Evolutionary conservation across 805 yeast species (phyloP).

Genomic region (Ogataea salicorniae): DNA sequence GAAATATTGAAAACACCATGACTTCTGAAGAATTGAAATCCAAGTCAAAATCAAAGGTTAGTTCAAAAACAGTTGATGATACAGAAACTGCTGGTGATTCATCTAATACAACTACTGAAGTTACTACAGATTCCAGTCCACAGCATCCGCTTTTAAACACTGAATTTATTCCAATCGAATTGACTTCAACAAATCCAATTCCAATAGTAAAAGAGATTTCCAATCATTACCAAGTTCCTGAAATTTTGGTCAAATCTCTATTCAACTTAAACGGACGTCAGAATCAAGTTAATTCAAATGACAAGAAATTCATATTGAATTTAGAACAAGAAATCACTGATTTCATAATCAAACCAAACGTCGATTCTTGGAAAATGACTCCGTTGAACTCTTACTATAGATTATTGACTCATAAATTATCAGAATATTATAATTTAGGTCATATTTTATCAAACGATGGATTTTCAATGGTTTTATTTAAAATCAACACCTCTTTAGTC

Average conservation of each 20-base stretch:
- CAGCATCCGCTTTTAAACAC: background rate
- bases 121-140: background rate
- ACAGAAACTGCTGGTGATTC: no score
- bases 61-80: no score
- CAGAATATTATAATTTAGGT: slow-evolving; percentile 58
- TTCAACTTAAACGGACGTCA: slow-evolving; percentile 24
- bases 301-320: slow-evolving; percentile 44
- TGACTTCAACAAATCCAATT: slow-evolving; percentile 8
- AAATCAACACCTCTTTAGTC: slow-evolving; percentile 32
- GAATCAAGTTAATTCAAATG: slow-evolving; percentile 23
- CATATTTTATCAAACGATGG: slow-evolving; percentile 53
- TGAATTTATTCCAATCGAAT: slow-evolving; percentile 14
- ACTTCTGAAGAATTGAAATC: no score
- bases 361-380: slow-evolving; percentile 38
- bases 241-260: slow-evolving; percentile 27
- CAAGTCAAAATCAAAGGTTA: no score
- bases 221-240: slow-evolving; percentile 22
- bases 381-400: slow-evolving; percentile 68
- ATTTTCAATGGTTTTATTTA: slow-evolving; percentile 37
- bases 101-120: background rate
- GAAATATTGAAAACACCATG: no score
- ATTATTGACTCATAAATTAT: slow-evolving; percentile 62
- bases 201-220: slow-evolving; percentile 20
- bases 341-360: slow-evolving; percentile 37
- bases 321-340: slow-evolving; percentile 43